These are phyloP conservation scores for Pseudogymnoascus destructans DNA, from an alignment of 2,329 filamentous ascomycete species.

Conservation along the genomic window DNA sequence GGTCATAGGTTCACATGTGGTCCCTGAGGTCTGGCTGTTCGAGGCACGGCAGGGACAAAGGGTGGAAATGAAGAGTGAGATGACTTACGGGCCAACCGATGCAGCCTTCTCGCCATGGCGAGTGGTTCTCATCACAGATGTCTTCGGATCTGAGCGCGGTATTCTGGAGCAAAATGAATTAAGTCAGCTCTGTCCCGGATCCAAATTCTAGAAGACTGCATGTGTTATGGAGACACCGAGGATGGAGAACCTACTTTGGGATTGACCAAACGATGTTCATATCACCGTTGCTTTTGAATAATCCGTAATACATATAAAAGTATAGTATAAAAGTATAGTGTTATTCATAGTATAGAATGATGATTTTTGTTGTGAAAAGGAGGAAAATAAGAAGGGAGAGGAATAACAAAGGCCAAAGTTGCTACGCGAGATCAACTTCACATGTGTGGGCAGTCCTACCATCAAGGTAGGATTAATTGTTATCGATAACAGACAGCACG, in stretches of 20 bases:
- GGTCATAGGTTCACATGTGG: neutral
- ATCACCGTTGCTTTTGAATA: neutral
- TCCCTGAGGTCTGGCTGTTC: neutral
- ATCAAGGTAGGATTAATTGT: conserved; percentile 4
- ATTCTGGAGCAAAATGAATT: neutral
- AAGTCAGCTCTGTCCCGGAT: neutral
- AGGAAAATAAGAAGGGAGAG: no score
- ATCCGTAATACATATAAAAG: neutral
- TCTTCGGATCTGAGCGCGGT: neutral
- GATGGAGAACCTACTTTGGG: neutral
- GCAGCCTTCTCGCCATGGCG: neutral
- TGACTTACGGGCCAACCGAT: neutral
- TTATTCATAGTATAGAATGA: no score
- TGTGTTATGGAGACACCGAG: neutral
- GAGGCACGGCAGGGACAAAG: neutral
- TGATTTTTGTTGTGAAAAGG: neutral
- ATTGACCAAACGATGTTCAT: no score
- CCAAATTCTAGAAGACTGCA: neutral
- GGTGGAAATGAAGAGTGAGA: neutral
- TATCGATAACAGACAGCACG: conserved; percentile 5
- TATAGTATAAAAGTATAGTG: no score
- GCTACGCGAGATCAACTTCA: conserved; percentile 6
- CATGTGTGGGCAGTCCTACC: neutral
- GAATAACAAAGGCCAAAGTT: neutral
- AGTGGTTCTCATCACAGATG: neutral